Conservation (phyloP, 768 basidiomycete genomes). For the Leccinum sublutescens region DNA sequence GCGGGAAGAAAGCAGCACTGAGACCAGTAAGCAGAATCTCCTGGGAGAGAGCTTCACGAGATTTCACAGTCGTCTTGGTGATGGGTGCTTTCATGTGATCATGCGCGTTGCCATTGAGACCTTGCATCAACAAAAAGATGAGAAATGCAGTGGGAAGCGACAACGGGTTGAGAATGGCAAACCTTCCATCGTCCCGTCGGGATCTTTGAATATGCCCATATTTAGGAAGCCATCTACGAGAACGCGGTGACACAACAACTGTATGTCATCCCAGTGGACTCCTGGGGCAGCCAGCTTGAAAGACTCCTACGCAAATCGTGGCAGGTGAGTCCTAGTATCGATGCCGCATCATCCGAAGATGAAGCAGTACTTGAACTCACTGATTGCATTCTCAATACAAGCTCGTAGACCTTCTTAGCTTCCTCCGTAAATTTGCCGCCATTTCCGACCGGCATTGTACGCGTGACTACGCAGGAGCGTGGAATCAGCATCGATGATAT, state of each 20-base stretch:
- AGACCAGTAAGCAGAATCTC: conserved; percentile 75
- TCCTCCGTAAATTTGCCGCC: conserved; percentile 84
- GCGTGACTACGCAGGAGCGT: conserved; percentile 56
- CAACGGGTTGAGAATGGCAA: not conserved
- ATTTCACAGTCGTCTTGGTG: conserved; percentile 6
- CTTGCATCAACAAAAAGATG: conserved; percentile 3
- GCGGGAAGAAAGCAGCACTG: conserved; percentile 89
- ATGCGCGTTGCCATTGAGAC: conserved; percentile 1
- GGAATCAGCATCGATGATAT: not conserved
- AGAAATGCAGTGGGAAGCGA: not conserved
- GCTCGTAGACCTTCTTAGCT: conserved; percentile 77
- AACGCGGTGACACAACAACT: conserved; percentile 77
- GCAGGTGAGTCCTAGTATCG: not conserved
- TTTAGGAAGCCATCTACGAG: conserved; percentile 80
- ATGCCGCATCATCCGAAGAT: not conserved
- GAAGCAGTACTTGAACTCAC: conserved; percentile 35
- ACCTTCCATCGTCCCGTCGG: conserved; percentile 36
- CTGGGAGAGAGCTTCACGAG: conserved; percentile 26
- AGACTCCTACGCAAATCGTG: conserved; percentile 50
- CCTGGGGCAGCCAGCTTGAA: conserved; percentile 70
- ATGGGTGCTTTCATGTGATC: not conserved
- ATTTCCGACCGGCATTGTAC: conserved; percentile 92
- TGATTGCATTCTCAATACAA: conserved; percentile 90
- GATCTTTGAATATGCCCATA: conserved; percentile 83
- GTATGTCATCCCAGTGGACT: conserved; percentile 88